phyloP scores from a whole-genome alignment of 441 rosid genomes.

The Erodium trifolium region DNA sequence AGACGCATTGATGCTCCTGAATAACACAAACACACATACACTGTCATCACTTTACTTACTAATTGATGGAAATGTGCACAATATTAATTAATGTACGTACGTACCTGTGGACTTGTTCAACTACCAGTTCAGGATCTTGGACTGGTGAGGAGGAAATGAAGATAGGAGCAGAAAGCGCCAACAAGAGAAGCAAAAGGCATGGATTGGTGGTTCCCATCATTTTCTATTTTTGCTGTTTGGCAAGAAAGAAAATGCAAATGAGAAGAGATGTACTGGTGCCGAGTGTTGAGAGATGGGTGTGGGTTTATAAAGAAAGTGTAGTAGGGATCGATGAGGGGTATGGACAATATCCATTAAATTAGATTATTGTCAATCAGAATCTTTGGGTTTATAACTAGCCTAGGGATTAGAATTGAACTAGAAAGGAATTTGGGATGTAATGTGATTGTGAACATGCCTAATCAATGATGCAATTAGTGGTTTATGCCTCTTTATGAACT shows the following conservation, averaged over 20 bases:
- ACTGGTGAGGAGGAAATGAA: constrained; percentile 23
- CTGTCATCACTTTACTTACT: no score
- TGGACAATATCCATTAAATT: no score
- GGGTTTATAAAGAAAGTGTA: not conserved
- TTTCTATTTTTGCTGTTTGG: not conserved
- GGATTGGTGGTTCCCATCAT: not conserved
- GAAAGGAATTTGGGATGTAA: no score
- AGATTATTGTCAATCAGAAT: no score
- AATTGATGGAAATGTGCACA: no score
- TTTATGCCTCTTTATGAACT: no score
- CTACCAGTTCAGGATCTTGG: constrained; percentile 34
- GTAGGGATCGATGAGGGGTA: no score
- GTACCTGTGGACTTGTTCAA: constrained; percentile 31
- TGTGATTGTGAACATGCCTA: no score
- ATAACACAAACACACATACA: not conserved
- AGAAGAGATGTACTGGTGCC: not conserved
- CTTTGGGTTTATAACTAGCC: no score
- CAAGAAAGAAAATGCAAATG: not conserved
- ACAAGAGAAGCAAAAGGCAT: constrained; percentile 5
- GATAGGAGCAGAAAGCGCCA: constrained; percentile 19
- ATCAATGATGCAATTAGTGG: no score
- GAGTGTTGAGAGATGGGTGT: not conserved
- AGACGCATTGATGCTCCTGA: constrained; percentile 65
- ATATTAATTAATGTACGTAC: not conserved
- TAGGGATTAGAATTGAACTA: no score